These are phyloP conservation scores for Leersia perrieri DNA, from an alignment of 176 grass and related monocot species.

Conservation along the genomic window DNA sequence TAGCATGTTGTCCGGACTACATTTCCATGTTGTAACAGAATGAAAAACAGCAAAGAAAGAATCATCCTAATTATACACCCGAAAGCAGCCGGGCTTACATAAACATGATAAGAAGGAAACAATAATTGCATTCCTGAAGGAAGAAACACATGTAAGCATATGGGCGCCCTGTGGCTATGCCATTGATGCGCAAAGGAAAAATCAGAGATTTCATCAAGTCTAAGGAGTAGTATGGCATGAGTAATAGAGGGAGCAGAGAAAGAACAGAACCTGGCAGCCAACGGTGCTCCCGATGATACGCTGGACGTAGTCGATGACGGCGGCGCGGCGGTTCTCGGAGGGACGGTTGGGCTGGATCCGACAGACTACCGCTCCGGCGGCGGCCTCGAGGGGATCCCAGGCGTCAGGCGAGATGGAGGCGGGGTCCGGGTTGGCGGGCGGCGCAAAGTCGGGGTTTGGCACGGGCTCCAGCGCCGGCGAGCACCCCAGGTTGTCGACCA, in stretches of 20 bases:
- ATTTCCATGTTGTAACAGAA: conserved; percentile 17
- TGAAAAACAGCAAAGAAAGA: not conserved
- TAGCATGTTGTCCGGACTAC: not conserved
- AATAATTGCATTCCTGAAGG: not conserved
- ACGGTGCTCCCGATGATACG: conserved; percentile 40
- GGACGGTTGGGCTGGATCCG: conserved; percentile 68
- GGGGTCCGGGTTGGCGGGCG: conserved; percentile 51
- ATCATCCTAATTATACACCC: not conserved
- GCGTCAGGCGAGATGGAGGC: conserved; percentile 38
- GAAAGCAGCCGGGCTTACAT: not conserved
- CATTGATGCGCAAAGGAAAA: not conserved
- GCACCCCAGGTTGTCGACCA: conserved; percentile 71
- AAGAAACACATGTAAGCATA: not conserved
- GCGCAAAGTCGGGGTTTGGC: conserved; percentile 20
- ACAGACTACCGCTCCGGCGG: conserved; percentile 47
- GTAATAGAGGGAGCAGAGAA: not conserved
- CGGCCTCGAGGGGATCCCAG: conserved; percentile 67
- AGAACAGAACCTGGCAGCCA: conserved; percentile 39
- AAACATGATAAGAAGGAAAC: not conserved
- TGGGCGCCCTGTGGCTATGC: not conserved
- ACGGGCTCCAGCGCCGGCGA: conserved; percentile 24
- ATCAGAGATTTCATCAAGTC: not conserved
- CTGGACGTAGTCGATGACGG: conserved; percentile 73
- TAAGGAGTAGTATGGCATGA: not conserved
- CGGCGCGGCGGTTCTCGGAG: conserved; percentile 64